Percentiles rank a stretch among this genome's conserved stretches.
Evolutionary conservation across 1,284 basidiomycete species (phyloP).

Genomic region (Cryptococcus sp.): DNA sequence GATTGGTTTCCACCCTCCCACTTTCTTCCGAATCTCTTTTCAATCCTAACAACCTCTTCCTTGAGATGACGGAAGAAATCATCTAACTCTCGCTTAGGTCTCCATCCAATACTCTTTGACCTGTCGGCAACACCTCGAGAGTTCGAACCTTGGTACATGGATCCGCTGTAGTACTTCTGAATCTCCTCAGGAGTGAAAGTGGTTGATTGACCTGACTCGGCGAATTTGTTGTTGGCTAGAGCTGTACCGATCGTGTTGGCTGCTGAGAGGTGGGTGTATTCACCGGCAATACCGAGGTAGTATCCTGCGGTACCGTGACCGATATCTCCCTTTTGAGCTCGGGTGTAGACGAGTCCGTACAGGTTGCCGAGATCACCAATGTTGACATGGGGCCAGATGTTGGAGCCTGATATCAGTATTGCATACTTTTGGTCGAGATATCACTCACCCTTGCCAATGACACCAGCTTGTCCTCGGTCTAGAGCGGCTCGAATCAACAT

Average conservation of each 20-base stretch:
- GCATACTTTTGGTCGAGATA: no score
- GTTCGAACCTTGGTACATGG: conserved; percentile 54
- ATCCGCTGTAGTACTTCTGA: conserved; percentile 40
- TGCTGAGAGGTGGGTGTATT: conserved; percentile 37
- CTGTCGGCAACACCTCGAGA: conserved; percentile 54
- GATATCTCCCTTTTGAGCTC: conserved; percentile 21
- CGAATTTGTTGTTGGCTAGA: conserved; percentile 24
- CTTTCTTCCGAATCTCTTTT: conserved; percentile 18
- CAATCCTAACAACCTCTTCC: conserved; percentile 17
- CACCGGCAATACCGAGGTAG: conserved; percentile 44
- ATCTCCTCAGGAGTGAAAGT: conserved; percentile 39
- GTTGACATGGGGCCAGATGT: conserved; percentile 35
- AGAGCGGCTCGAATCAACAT: conserved; percentile 35
- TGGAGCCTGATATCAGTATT: conserved; percentile 21
- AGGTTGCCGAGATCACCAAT: conserved; percentile 31
- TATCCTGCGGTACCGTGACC: conserved; percentile 42
- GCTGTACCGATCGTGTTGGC: conserved; percentile 35
- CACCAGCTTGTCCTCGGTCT: conserved; percentile 39
- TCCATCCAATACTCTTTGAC: conserved; percentile 55
- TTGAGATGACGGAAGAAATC: conserved; percentile 24
- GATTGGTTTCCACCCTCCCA: conserved; percentile 6
- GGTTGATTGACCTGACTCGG: conserved; percentile 26
- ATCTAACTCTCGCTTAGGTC: conserved; percentile 28
- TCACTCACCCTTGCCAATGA: conserved; percentile 41
- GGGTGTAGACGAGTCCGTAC: conserved; percentile 29